A percentile compares a stretch with the other conserved stretches of the same genome.
phyloP scores from a whole-genome alignment of 768 basidiomycete genomes.

The Russula foetens region DNA sequence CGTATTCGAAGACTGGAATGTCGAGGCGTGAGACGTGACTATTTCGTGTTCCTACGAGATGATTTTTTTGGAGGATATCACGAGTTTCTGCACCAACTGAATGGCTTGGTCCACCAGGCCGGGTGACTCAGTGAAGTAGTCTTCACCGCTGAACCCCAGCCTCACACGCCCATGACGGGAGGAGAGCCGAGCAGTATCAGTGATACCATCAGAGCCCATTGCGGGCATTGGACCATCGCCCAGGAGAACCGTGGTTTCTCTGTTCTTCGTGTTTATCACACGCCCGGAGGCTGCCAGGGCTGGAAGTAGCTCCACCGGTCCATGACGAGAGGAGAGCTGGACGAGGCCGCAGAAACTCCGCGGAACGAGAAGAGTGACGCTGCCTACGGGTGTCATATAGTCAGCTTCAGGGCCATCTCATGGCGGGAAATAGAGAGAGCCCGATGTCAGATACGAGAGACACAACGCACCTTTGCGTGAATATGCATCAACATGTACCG shows the following conservation, averaged over 20 bases:
- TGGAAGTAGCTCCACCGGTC: conserved; percentile 6
- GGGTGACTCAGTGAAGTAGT: not conserved
- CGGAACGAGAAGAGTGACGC: conserved; percentile 12
- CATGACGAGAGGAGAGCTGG: conserved; percentile 5
- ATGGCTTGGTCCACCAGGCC: conserved; percentile 5
- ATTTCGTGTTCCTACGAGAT: not conserved
- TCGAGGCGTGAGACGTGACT: not conserved
- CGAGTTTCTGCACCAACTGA: conserved; percentile 2
- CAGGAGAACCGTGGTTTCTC: conserved; percentile 6
- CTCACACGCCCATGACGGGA: conserved; percentile 12
- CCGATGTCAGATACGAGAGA: not conserved
- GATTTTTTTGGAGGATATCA: not conserved
- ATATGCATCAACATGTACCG: not conserved
- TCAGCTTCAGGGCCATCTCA: not conserved
- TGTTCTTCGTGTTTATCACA: conserved; percentile 1
- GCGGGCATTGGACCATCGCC: conserved; percentile 7
- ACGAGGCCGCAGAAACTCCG: conserved; percentile 17
- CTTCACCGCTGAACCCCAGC: conserved; percentile 19
- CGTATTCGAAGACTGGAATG: not conserved
- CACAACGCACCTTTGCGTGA: not conserved
- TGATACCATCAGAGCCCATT: not conserved
- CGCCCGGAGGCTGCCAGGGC: conserved; percentile 6
- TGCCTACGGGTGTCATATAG: not conserved
- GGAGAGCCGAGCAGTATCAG: conserved; percentile 10
- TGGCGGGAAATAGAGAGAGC: not conserved